Percentiles rank a stretch among this genome's conserved stretches.
These are phyloP conservation scores for Monosporozyma servazzii DNA, from an alignment of 805 yeast genomes.

Conservation along the genomic window DNA sequence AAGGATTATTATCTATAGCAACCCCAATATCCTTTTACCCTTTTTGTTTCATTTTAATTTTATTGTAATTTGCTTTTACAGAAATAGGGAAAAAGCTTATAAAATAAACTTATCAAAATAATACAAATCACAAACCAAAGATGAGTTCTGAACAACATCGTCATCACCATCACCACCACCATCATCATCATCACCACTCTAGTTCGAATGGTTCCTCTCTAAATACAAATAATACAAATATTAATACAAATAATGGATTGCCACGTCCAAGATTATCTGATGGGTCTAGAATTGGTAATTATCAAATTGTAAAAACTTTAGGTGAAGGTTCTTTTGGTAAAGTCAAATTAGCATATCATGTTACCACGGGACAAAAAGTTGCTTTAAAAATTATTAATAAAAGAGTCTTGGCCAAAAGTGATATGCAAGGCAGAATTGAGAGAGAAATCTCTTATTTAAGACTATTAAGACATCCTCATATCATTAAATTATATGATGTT, in stretches of 20 bases:
- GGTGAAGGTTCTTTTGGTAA: slow-evolving; percentile 98
- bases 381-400: slow-evolving; percentile 90
- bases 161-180: slow-evolving; percentile 9
- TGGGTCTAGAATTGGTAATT: slow-evolving; percentile 68
- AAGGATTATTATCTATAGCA: too few relatives aligned
- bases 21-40: too few relatives aligned
- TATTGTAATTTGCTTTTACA: too few relatives aligned
- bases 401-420: slow-evolving; percentile 84
- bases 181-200: slow-evolving; percentile 18
- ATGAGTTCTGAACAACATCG: slow-evolving; percentile 3
- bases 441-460: slow-evolving; percentile 87
- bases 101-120: background rate
- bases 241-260: slow-evolving; percentile 1
- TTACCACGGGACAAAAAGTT: slow-evolving; percentile 84
- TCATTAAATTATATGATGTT: slow-evolving; percentile 89
- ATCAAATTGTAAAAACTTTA: slow-evolving; percentile 82
- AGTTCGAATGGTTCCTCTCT: slow-evolving; percentile 8
- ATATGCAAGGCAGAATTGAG: slow-evolving; percentile 95
- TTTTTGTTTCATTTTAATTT: too few relatives aligned
- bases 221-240: background rate
- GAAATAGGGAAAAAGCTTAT: background rate
- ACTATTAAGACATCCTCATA: slow-evolving; percentile 87
- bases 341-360: slow-evolving; percentile 83
- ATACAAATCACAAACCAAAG: background rate
- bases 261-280: slow-evolving; percentile 18